Percentiles rank a stretch among this genome's conserved stretches.
Conservation (phyloP, 345 rosid genomes). For the Excoecaria cochinchinensis region DNA sequence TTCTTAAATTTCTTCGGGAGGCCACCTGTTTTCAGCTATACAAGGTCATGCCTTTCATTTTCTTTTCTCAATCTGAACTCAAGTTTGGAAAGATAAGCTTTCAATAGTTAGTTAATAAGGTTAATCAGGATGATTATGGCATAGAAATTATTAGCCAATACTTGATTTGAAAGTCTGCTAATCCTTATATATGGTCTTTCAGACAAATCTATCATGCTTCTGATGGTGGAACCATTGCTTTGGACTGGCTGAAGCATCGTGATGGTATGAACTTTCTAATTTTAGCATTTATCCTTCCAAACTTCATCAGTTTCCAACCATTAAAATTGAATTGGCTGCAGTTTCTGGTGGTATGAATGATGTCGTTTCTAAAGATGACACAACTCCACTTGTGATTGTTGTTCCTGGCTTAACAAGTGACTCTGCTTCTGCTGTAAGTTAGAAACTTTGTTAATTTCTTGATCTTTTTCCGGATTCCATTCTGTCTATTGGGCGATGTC, state of each 20-base stretch:
- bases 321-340: conserved; percentile 20
- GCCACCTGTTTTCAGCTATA: conserved; percentile 74
- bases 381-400: conserved; percentile 53
- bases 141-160: too few relatives aligned
- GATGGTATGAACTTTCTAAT: conserved; percentile 42
- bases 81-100: not conserved
- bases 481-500: not conserved
- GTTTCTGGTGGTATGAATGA: conserved; percentile 35
- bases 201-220: conserved; percentile 68
- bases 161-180: too few relatives aligned
- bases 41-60: conserved; percentile 40
- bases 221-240: conserved; percentile 89
- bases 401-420: conserved; percentile 79
- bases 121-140: too few relatives aligned
- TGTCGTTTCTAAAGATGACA: conserved; percentile 42
- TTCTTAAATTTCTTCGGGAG: conserved; percentile 66
- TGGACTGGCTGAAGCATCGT: conserved; percentile 72
- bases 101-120: not conserved
- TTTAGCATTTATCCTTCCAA: not conserved
- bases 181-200: conserved; percentile 15
- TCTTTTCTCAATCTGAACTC: not conserved
- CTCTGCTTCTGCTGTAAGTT: conserved; percentile 63
- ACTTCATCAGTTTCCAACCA: not conserved
- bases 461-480: not conserved
- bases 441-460: not conserved